These are phyloP conservation scores for Przewalskia tangutica DNA, from an alignment of 257 asterid genomes.

Conservation along the genomic window DNA sequence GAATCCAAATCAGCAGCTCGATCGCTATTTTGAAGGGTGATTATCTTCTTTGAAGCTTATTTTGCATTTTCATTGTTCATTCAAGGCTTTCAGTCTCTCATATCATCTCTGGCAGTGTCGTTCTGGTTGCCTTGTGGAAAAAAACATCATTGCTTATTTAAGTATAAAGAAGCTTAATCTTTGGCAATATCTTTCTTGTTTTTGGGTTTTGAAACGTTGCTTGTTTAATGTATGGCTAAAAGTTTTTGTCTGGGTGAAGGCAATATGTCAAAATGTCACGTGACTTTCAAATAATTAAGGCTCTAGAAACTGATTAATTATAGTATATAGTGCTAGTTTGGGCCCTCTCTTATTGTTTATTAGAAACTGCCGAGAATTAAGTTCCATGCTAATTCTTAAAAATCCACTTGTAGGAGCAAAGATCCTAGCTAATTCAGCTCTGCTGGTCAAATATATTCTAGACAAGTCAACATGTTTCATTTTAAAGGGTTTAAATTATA, in stretches of 20 bases:
- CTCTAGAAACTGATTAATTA: neutral
- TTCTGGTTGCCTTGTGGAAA: neutral
- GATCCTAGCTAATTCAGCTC: neutral
- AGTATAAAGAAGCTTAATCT: neutral
- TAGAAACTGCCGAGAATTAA: neutral
- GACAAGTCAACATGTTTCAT: neutral
- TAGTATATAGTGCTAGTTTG: neutral
- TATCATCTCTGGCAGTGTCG: neutral
- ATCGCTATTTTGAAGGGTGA: slow-evolving; percentile 97
- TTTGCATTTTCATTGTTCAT: neutral
- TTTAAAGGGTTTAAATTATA: neutral
- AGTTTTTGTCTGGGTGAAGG: neutral
- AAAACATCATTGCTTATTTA: neutral
- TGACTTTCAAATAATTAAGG: neutral
- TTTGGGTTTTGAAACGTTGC: neutral
- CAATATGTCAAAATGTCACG: neutral
- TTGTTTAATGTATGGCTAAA: neutral
- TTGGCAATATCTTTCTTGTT: neutral
- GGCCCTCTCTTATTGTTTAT: neutral
- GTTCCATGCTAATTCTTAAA: neutral
- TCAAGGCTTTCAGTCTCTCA: neutral
- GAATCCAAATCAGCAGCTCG: slow-evolving; percentile 87
- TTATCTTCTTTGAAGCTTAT: slow-evolving; percentile 5
- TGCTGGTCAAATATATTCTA: neutral
- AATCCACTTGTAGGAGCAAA: neutral